A percentile compares a stretch with the other conserved stretches of the same genome.
Evolutionary conservation across 345 rosid species (phyloP).

Genomic region (Murraya koenigii): DNA sequence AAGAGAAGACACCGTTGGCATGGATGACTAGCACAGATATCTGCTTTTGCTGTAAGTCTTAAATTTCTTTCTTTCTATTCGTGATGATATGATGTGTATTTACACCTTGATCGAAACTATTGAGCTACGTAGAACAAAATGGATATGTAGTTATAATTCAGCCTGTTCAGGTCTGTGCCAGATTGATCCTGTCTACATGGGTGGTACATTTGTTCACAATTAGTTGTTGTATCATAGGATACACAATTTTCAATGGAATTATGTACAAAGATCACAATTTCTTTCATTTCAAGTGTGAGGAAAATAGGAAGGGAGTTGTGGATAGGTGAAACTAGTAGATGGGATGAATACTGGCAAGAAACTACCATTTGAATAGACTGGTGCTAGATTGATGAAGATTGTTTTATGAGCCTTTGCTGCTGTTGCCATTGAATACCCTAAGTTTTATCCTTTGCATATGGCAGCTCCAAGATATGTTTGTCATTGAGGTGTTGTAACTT

Average conservation of each 20-base stretch:
- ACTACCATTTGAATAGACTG: neutral
- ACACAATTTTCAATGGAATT: neutral
- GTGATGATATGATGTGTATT: neutral
- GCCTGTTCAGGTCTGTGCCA: neutral
- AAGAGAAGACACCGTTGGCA: conserved; percentile 15
- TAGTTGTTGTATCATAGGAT: neutral
- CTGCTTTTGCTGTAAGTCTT: neutral
- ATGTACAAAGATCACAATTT: neutral
- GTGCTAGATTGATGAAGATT: neutral
- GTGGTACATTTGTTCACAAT: neutral
- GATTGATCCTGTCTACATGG: neutral
- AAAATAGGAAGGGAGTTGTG: neutral
- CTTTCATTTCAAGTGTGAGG: neutral
- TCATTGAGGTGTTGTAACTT: no score
- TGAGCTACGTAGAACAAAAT: neutral
- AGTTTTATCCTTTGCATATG: no score
- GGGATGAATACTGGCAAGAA: neutral
- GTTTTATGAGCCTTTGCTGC: neutral
- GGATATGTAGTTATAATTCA: neutral
- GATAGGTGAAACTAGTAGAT: neutral
- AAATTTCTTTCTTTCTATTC: neutral
- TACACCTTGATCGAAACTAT: neutral
- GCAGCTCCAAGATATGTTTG: no score
- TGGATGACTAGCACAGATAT: conserved; percentile 15
- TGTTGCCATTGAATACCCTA: neutral